Evolutionary conservation across 176 grass and related monocot genomes (phyloP).

Genomic region (Phoenix roebelenii): DNA sequence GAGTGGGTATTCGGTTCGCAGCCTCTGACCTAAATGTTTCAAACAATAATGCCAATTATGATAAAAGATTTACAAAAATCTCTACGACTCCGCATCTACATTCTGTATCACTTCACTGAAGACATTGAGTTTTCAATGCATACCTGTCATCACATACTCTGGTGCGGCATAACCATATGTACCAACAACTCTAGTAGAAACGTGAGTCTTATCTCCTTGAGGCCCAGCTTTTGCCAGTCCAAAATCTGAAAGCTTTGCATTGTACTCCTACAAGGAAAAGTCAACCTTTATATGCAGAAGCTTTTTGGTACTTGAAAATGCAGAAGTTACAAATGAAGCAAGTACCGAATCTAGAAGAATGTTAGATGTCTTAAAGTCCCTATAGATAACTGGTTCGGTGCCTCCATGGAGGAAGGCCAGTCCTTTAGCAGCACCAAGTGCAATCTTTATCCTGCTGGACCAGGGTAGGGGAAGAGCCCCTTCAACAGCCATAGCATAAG

Average conservation of each 20-base stretch:
- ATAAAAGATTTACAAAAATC: too few species aligned
- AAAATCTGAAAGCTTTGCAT: conserved; percentile 88
- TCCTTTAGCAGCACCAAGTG: conserved; percentile 78
- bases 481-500: conserved; percentile 35
- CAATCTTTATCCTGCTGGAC: conserved; percentile 83
- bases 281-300: neutral
- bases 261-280: conserved; percentile 53
- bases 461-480: conserved; percentile 86
- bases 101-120: too few species aligned
- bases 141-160: conserved; percentile 97
- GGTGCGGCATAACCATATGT: conserved; percentile 91
- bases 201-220: conserved; percentile 82
- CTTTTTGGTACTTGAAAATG: neutral
- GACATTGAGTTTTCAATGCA: neutral
- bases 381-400: conserved; percentile 77
- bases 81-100: too few species aligned
- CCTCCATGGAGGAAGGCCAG: conserved; percentile 84
- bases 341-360: conserved; percentile 76
- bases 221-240: conserved; percentile 84
- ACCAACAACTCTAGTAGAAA: conserved; percentile 78
- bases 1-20: too few species aligned
- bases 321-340: neutral
- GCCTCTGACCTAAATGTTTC: too few species aligned
- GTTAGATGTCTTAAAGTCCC: conserved; percentile 97
- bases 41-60: too few species aligned